Percentiles rank a stretch among this genome's conserved stretches.
phyloP scores from a whole-genome alignment of 768 basidiomycete species.

The Naganishia vishniacii region DNA sequence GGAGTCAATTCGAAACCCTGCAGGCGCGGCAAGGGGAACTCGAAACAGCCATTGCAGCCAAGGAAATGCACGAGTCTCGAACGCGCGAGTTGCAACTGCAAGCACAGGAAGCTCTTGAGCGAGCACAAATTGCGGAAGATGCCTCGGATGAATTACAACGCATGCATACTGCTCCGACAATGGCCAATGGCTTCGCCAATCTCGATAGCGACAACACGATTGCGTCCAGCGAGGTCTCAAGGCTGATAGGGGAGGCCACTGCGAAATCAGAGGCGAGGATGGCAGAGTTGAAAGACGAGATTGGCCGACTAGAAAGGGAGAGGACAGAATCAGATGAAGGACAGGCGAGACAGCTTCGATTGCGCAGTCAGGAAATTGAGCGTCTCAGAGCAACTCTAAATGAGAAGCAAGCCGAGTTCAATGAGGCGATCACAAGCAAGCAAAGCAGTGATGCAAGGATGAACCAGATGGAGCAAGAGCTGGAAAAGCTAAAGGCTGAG shows the following conservation, averaged over 20 bases:
- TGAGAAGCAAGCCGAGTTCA: conserved; percentile 59
- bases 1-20: conserved; percentile 72
- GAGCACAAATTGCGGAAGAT: conserved; percentile 54
- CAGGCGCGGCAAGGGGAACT: conserved; percentile 84
- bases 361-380: conserved; percentile 72
- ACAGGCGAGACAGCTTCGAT: conserved; percentile 76
- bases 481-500: conserved; percentile 42
- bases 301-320: conserved; percentile 69
- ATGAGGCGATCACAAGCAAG: conserved; percentile 53
- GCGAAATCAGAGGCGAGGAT: conserved; percentile 70
- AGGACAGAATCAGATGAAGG: conserved; percentile 79
- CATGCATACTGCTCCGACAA: conserved; percentile 1
- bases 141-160: conserved; percentile 57
- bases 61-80: conserved; percentile 69
- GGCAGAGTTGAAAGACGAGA: conserved; percentile 62
- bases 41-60: conserved; percentile 71
- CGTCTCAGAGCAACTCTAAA: conserved; percentile 61
- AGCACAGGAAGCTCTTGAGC: conserved; percentile 71
- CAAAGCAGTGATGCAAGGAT: conserved; percentile 58
- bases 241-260: conserved; percentile 67
- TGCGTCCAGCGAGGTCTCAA: conserved; percentile 48
- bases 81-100: conserved; percentile 82
- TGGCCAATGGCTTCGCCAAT: not conserved
- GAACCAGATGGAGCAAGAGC: conserved; percentile 51
- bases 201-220: not conserved